Conservation (phyloP, 352 stramenopile genomes). For the Hyaloperonospora brassicae region DNA sequence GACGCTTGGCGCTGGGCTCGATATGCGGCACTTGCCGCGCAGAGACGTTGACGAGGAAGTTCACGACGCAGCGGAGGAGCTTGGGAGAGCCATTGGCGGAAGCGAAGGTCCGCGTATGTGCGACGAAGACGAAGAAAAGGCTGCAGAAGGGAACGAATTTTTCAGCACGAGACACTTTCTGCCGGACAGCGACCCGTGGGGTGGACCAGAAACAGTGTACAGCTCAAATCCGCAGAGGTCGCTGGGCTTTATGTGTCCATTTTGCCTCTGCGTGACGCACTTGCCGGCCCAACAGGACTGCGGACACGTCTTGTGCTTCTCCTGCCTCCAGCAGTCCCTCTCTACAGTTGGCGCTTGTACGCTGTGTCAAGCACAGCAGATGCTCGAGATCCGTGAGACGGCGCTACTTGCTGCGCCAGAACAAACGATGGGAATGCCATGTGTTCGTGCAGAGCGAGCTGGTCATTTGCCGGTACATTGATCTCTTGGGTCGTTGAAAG, state of each 20-base stretch:
- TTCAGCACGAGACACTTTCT: conserved; percentile 11
- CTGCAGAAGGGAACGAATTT: conserved; percentile 14
- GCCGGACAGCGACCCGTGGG: conserved; percentile 17
- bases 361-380: conserved; percentile 42
- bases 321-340: conserved; percentile 44
- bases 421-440: conserved; percentile 2
- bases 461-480: conserved; percentile 11
- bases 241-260: conserved; percentile 29
- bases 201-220: conserved; percentile 17
- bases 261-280: conserved; percentile 38
- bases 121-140: conserved; percentile 25
- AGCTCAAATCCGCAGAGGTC: conserved; percentile 25
- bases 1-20: conserved; percentile 7
- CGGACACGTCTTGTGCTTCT: conserved; percentile 42
- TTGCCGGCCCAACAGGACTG: conserved; percentile 41
- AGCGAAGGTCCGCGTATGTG: not conserved
- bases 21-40: conserved; percentile 12
- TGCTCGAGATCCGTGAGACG: conserved; percentile 29
- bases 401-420: conserved; percentile 3
- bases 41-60: conserved; percentile 4
- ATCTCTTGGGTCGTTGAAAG: too few species aligned
- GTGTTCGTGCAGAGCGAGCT: not conserved
- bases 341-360: conserved; percentile 32
- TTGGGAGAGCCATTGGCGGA: not conserved
- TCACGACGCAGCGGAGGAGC: not conserved